Base-by-base conservation (phyloP, 2,329 filamentous ascomycete genomes). In the Magnaporthales sp. region DNA sequence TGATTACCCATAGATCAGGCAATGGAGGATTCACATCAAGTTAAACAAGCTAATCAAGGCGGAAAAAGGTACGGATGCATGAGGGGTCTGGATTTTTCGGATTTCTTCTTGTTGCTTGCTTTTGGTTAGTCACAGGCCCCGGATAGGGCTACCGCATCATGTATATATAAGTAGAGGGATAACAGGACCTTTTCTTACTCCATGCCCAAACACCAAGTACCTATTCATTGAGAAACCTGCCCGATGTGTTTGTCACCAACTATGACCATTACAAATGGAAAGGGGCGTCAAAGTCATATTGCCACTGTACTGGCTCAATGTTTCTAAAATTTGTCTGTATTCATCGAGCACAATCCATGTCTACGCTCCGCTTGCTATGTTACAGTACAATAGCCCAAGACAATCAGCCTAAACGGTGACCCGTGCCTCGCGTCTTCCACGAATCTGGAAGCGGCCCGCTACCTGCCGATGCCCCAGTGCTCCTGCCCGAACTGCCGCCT, bases 401-500 rank as follows among this genome's bases (percentile, higher is more conserved):
- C 70, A 26, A 70, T 82, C 70, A 71, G 46, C 89, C 89, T 11
- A 91, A 77, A 64, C 89, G 83, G 54, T 86, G 83, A 0, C 89
- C 89, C 7, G 81, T 75, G 1, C 89, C 89, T 69, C 88, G 81
- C 30, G 81, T 84, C 67, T 81, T 83, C 89, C 89, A 91, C 1
- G 86, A 83, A 67, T 88, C 84, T 0, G 87, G 86, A 24, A 89
- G 74, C 10, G 85, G 83, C 0, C 85, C 83, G 27, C 77, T 76
- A 11, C 76, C 74, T 32, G 76, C 72, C 9, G 78, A 79, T 0
- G 58, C 74, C 4, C 80, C 79, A 1, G 80, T 80, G 51, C 77
- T 77, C 32, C 75, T 75, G 4, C 77, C 81, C 19, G 80, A 69
- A 46, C 79, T 68, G 66, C 72, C 51, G 0, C 26, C 56, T 3